Evolutionary conservation across 2,329 filamentous ascomycete genomes (phyloP).

Genomic region (Hymenoscyphus fraxineus): DNA sequence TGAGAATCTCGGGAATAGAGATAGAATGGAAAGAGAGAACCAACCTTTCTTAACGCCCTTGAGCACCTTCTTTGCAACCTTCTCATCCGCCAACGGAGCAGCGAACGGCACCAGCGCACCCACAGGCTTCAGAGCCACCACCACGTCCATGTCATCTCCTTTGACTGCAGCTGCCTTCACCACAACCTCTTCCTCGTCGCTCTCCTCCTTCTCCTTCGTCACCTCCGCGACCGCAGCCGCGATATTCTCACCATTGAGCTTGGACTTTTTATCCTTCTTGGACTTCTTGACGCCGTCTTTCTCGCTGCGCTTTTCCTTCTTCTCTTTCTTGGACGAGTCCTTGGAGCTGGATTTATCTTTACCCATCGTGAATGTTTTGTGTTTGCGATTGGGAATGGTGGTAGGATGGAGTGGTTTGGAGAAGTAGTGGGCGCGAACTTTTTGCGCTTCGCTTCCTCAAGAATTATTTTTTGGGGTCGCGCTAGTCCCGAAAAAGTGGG

Average conservation of each 20-base stretch:
- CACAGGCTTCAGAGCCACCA: conserved; percentile 38
- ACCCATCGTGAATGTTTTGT: conserved; percentile 26
- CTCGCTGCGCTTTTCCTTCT: conserved; percentile 64
- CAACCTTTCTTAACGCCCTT: conserved; percentile 60
- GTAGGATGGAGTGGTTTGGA: not conserved
- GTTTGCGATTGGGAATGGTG: conserved; percentile 11
- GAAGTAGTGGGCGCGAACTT: not conserved
- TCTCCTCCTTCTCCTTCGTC: conserved; percentile 51
- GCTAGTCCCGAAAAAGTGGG: conserved; percentile 7
- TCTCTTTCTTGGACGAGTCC: conserved; percentile 47
- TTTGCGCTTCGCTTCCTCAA: not conserved
- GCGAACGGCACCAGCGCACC: conserved; percentile 78
- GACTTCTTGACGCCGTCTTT: conserved; percentile 43
- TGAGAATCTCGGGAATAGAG: not conserved
- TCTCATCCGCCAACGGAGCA: conserved; percentile 74
- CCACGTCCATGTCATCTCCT: not conserved
- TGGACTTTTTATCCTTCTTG: conserved; percentile 39
- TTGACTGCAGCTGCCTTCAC: conserved; percentile 37
- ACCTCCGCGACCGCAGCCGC: conserved; percentile 63
- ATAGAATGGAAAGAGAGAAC: conserved; percentile 10
- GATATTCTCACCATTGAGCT: conserved; percentile 46
- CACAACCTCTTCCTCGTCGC: conserved; percentile 36
- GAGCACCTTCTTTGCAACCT: conserved; percentile 64
- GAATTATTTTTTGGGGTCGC: conserved; percentile 6
- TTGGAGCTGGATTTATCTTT: conserved; percentile 34